Evolutionary conservation across 345 rosid genomes (phyloP).

Genomic region (Nephelium lappaceum): DNA sequence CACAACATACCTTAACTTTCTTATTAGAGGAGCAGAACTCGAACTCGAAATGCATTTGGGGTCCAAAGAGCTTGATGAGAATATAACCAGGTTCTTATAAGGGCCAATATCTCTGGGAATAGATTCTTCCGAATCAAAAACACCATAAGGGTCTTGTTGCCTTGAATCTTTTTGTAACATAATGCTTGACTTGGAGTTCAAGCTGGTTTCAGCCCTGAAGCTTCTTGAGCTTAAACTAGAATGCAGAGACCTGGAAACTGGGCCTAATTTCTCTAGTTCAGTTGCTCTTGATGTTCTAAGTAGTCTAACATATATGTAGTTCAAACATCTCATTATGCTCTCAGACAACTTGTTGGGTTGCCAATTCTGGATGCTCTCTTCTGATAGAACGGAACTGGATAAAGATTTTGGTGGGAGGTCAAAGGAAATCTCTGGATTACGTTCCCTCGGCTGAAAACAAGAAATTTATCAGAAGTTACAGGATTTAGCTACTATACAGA

Average conservation of each 20-base stretch:
- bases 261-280: conserved; percentile 77
- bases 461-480: neutral
- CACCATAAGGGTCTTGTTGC: conserved; percentile 87
- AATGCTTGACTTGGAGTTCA: conserved; percentile 54
- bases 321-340: conserved; percentile 80
- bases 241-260: conserved; percentile 60
- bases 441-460: conserved; percentile 60
- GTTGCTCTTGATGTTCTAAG: conserved; percentile 83
- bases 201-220: conserved; percentile 61
- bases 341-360: conserved; percentile 90
- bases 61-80: conserved; percentile 76
- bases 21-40: conserved; percentile 68
- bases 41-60: conserved; percentile 86
- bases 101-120: conserved; percentile 90
- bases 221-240: conserved; percentile 65
- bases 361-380: conserved; percentile 66
- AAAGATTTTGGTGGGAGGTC: conserved; percentile 60
- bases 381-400: conserved; percentile 50
- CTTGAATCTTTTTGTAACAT: conserved; percentile 59
- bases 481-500: no score
- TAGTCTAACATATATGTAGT: conserved; percentile 71
- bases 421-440: conserved; percentile 41
- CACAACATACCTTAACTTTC: conserved; percentile 65
- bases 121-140: conserved; percentile 73
- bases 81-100: conserved; percentile 83